Base-by-base conservation (phyloP, 2,329 filamentous ascomycete species). In the Sarocladium brachiariae region DNA sequence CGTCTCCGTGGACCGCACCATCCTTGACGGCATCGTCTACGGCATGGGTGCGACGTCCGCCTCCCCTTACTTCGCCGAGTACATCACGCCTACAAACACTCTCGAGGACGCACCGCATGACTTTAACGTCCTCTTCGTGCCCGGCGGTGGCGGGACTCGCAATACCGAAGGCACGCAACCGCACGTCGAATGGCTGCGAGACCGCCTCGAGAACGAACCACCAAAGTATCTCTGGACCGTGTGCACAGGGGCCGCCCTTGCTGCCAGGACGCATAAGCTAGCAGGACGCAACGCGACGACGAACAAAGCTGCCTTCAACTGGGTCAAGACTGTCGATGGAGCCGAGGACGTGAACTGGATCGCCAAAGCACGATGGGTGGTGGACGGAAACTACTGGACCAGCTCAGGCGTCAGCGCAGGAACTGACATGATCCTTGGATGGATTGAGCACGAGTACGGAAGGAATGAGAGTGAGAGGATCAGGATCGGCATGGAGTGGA, bases 161-260 rank as follows among this genome's bases (percentile, higher is more conserved):
- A 56, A 56, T 65, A 2, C 53, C 59, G 68, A n/a, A 57, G 58
- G 23, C 54, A 54, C 59, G 7, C 61, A 83, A 59, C 58, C 63
- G 16, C 53, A 58, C 13, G 62, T 76, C 9, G 58, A 69, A 5
- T 77, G 72, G 54, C 60, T 78, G 27, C 46, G 46, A n/a, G 33
- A 35, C 31, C 46, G 46, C 21, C 30, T 49, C 30, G 2, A 21
- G 30, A 37, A 49, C 16, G 46, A 49, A 23, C 19, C 24, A n/a
- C 46, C 46, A n/a, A 37, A 25, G 19, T 49, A 49, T 27, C 46
- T 49, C 46, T 49, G 46, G 46, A 83, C 81, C 0, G 73, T 87
- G 2, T 87, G 84, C 63, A 87, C 81, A 2, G 84, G 84, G 0
- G 71, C 77, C 6, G 72, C 74, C 2, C 63, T 84, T 2, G 70